Conservation (phyloP, 768 basidiomycete species). For the Tylopilus sp. region DNA sequence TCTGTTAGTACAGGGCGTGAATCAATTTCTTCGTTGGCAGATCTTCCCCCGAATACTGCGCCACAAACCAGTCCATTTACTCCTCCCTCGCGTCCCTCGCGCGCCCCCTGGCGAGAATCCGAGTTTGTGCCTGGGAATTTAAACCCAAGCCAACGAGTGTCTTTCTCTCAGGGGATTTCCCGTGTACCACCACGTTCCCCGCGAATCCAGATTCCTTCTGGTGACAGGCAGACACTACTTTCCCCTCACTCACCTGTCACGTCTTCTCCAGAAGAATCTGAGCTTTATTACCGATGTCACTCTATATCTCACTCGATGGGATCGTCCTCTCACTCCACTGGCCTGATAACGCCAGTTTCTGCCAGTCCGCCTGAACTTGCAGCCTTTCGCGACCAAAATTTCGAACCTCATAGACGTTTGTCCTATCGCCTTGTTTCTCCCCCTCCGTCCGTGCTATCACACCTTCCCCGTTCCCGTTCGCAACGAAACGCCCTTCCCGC, state of each 20-base stretch:
- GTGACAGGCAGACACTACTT: not conserved
- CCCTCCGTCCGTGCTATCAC: not conserved
- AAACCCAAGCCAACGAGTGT: not conserved
- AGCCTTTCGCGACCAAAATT: not conserved
- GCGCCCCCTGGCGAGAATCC: slow-evolving; percentile 1
- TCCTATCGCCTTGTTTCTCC: not conserved
- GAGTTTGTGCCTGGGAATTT: not conserved
- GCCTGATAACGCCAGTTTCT: slow-evolving; percentile 6
- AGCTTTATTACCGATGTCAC: slow-evolving; percentile 2
- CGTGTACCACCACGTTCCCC: not conserved
- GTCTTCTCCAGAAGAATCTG: slow-evolving; percentile 20
- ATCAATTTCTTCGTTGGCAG: not conserved
- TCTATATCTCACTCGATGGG: slow-evolving; percentile 1
- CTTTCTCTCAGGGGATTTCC: slow-evolving; percentile 3
- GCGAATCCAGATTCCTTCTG: slow-evolving; percentile 17
- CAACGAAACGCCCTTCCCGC: slow-evolving; percentile 1
- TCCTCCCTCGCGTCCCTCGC: slow-evolving; percentile 1
- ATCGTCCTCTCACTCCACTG: not conserved
- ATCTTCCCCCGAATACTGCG: not conserved
- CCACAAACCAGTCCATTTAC: not conserved
- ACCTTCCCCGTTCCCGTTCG: not conserved
- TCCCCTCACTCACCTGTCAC: slow-evolving; percentile 9
- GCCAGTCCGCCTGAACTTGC: slow-evolving; percentile 1
- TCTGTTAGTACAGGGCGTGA: not conserved
- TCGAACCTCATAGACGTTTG: not conserved